Percentiles rank a stretch among this genome's conserved stretches.
Evolutionary conservation across 768 basidiomycete species (phyloP).

Genomic region (Pleurotus eryngii): DNA sequence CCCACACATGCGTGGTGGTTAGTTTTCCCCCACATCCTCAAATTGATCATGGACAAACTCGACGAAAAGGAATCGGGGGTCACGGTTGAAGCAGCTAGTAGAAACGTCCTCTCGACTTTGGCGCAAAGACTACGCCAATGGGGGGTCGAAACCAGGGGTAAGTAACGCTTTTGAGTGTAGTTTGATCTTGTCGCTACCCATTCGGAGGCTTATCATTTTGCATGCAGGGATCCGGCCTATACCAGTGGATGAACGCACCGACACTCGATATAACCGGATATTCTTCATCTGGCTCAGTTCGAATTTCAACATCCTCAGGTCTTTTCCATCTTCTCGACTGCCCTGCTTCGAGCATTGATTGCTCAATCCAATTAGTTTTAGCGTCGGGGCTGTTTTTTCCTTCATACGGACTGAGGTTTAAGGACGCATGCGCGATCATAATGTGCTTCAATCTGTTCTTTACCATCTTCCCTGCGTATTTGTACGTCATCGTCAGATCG

Average conservation of each 20-base stretch:
- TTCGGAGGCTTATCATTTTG: neutral
- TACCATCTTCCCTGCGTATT: slow-evolving; percentile 24
- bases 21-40: too few relatives aligned
- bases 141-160: slow-evolving; percentile 7
- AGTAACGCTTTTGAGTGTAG: neutral
- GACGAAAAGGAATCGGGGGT: too few relatives aligned
- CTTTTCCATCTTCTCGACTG: too few relatives aligned
- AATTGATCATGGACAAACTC: too few relatives aligned
- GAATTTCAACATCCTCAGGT: slow-evolving; percentile 65
- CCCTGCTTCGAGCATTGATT: neutral
- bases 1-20: too few relatives aligned
- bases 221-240: slow-evolving; percentile 52
- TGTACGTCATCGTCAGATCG: slow-evolving; percentile 9
- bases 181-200: neutral
- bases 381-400: slow-evolving; percentile 71
- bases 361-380: slow-evolving; percentile 42
- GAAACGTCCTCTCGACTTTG: neutral
- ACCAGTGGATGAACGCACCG: slow-evolving; percentile 49
- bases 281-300: slow-evolving; percentile 79
- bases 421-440: slow-evolving; percentile 67
- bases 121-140: neutral
- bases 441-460: slow-evolving; percentile 55
- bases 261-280: slow-evolving; percentile 60
- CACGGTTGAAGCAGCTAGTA: too few relatives aligned
- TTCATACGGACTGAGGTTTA: slow-evolving; percentile 53